Evolutionary conservation across 2,329 filamentous ascomycete species (phyloP), one percentile per base, ranked within the genome.

Genomic region (Zalaria sp.): DNA sequence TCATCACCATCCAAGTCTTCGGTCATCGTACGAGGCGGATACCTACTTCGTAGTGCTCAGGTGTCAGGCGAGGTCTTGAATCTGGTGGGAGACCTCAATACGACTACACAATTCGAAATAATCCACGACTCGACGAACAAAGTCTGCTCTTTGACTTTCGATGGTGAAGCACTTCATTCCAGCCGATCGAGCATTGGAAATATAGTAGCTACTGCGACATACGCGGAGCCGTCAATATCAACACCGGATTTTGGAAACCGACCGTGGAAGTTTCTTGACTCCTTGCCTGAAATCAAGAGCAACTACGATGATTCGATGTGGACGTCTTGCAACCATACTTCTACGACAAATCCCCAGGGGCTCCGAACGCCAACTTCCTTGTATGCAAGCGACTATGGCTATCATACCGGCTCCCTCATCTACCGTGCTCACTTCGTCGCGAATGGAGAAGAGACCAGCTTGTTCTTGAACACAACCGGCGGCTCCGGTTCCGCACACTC

Each of bases 51-150:
- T 5, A 75, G 71, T 0, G 77, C 77, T 0, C 66, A 68, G 2
- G 56, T 80, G 1, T 51, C 71, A 4, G 74, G 69, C 2, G 63
- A 62, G n/a, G 67, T 69, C 1, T 64, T 89, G 4, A 65, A 71
- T 8, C 57, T 89, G 2, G 73, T 72, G 3, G 83, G 79, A 3
- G 83, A 91, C 51, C 68, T 88, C 47, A 88, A 89, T 50, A 58
- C 68, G 0, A 85, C 81, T 0, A 77, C 78, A 0, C 53, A 71
- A 0, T 59, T 89, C 9, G 81, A 86, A 48, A 65, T 89, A 18
- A 73, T 86, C 28, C 77, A 79, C 3, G 77, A 65, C 3, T 68
- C 73, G 0, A 18, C 18, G 18, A 55, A 62, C 0, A 57, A 54
- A 1, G 62, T 73, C 1, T 68, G 70, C n/a, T 65, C 63, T 7